Evolutionary conservation across 305 asterid genomes (phyloP), one percentile per base, ranked within the genome.

Genomic region (Fraxinus velutina): DNA sequence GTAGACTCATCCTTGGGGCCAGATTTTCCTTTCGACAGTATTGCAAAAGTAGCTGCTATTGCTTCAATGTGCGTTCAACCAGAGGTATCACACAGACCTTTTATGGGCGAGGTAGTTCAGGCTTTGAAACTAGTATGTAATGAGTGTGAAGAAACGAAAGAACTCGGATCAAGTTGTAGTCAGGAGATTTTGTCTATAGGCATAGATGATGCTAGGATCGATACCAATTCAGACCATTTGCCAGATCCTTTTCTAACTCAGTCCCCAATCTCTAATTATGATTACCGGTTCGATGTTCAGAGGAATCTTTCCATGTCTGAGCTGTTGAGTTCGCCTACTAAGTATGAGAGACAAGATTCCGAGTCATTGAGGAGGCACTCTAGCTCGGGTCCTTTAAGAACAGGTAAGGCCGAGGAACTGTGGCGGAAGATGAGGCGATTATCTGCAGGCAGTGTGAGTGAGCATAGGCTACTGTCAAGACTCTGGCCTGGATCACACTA

Each of bases 31-130:
- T 84, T 88, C 17, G 93, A 90, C 60, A 91, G 92, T 62, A 86
- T 96, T 4, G 88, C 96, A 0, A 94, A 94, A 89, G 99, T 94
- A 33, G 97, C 98, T 19, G 98, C 98, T 1, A 94, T 96, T 57
- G 98, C 99, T 27, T 94, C 98, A 0, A 96, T 94, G 99, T 94
- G 99, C 30, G 99, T 94, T 71, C 97, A 94, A 39, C 97, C 98
- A 0, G 98, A 96, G 89, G 98, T 96, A 4, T 92, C 99, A 0
- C 90, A 94, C 86, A 82, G 99, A 71, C 98, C 98, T 5, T 96
- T 90, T 85, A 96, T 96, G 99, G 98, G 99, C 8, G 99, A 96
- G 84, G 98, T 96, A 3, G 94, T 94, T 71, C 99, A 96, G 83
- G 99, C 98, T 7, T 84, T 94, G 77, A 94, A 92, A 83, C 89